These are phyloP conservation scores for Sparassis latifolia DNA, from an alignment of 1,284 basidiomycete species.

Conservation along the genomic window DNA sequence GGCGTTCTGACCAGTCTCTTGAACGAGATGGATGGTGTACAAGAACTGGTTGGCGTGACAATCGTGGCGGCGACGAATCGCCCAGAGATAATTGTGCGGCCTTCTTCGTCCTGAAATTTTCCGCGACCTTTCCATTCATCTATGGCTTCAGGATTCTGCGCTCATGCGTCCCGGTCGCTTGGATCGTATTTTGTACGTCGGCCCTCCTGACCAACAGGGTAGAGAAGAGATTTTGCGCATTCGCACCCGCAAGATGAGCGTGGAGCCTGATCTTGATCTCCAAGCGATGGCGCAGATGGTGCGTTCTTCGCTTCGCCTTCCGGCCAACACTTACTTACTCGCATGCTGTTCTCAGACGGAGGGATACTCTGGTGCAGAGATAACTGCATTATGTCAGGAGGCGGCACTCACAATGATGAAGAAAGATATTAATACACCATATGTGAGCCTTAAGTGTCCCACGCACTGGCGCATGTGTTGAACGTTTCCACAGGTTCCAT, in stretches of 20 bases:
- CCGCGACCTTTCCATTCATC: too few species aligned
- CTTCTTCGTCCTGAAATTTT: too few species aligned
- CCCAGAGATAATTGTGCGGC: conserved; percentile 82
- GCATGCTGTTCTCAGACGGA: conserved; percentile 53
- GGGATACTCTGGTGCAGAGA: conserved; percentile 96
- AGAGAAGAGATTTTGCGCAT: conserved; percentile 84
- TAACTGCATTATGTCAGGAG: conserved; percentile 91
- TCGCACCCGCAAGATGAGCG: conserved; percentile 73
- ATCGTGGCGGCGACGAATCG: conserved; percentile 96
- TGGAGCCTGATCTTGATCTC: conserved; percentile 67
- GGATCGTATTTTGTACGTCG: conserved; percentile 94
- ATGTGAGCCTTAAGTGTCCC: conserved; percentile 40
- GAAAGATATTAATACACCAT: conserved; percentile 70
- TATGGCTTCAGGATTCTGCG: conserved; percentile 72
- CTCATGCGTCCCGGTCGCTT: conserved; percentile 92
- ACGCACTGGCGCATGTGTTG: neutral
- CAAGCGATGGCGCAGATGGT: conserved; percentile 67
- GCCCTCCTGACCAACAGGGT: conserved; percentile 78
- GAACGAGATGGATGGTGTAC: conserved; percentile 98
- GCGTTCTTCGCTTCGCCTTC: conserved; percentile 1
- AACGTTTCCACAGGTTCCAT: conserved; percentile 52
- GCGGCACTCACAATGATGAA: conserved; percentile 92
- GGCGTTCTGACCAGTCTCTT: conserved; percentile 37
- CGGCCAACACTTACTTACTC: too few species aligned
- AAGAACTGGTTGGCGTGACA: conserved; percentile 88